Evolutionary conservation across 2,329 filamentous ascomycete genomes (phyloP).

Genomic region (Clonostachys sp.): DNA sequence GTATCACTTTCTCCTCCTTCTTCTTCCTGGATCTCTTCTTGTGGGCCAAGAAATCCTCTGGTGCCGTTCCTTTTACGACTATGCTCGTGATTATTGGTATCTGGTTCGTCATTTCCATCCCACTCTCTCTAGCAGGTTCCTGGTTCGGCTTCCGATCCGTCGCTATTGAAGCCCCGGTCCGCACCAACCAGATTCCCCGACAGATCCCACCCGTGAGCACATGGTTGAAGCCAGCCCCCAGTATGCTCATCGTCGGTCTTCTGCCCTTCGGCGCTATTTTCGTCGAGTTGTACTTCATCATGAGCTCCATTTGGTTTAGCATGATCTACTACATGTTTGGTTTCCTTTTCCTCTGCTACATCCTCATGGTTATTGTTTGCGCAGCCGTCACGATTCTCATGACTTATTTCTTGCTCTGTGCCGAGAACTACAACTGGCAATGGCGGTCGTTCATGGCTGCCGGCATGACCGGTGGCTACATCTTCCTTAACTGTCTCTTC

Average conservation of each 20-base stretch:
- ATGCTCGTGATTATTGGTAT: constrained; percentile 93
- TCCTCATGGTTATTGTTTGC: constrained; percentile 92
- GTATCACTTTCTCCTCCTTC: constrained; percentile 80
- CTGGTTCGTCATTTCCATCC: constrained; percentile 96
- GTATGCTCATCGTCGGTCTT: constrained; percentile 86
- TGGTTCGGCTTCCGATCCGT: constrained; percentile 85
- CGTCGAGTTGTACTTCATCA: constrained; percentile 98
- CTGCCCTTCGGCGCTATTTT: constrained; percentile 96
- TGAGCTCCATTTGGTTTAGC: constrained; percentile 98
- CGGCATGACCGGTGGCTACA: constrained; percentile 85
- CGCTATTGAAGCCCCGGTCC: constrained; percentile 73
- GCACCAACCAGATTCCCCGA: constrained; percentile 95
- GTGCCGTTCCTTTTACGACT: constrained; percentile 91
- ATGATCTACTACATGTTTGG: constrained; percentile 99
- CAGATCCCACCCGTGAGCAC: constrained; percentile 84
- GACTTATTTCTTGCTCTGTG: constrained; percentile 93
- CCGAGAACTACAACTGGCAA: constrained; percentile 98
- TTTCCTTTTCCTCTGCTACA: constrained; percentile 96
- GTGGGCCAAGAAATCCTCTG: constrained; percentile 88
- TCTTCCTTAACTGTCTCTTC: constrained; percentile 85
- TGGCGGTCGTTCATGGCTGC: constrained; percentile 93
- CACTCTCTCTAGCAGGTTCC: constrained; percentile 82
- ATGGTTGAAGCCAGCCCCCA: constrained; percentile 82
- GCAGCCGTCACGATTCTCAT: constrained; percentile 89
- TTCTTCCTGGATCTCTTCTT: constrained; percentile 96